Base-by-base conservation (phyloP, 202 grass and related monocot genomes). In the Carex sylvatica region DNA sequence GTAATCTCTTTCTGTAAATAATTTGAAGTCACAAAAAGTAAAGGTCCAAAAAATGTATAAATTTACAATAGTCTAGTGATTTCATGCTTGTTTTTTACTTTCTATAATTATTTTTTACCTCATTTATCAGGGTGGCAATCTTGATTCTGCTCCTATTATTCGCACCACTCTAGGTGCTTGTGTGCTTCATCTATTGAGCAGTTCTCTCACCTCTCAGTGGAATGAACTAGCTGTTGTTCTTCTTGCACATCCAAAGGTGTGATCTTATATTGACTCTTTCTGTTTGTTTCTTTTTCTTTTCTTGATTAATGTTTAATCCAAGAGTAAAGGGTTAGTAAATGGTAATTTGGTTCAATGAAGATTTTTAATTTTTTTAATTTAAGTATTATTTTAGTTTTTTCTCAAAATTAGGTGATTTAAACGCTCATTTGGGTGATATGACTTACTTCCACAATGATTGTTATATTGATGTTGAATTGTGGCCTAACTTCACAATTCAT, bases 161-260 rank as follows among this genome's bases (percentile, higher is more conserved):
- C 95, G 94, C 74, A 81, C 88, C 3, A 86, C 90, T 79, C 90
- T 98, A 53, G 90, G 94, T 73, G 87, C 95, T 65, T 87, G 82
- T 70, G 91, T 91, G 84, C 87, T 95, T 87, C 84, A 95, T 89
- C 86, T 98, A 60, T 88, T 98, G 83, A 90, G 92, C 77, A 90
- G 87, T 87, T 93, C 85, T 90, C 85, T 95, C 80, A 93, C 95
- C 85, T 90, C 91, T 24, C 90, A 95, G 40, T 95, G 92, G 87
- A 91, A 94, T 83, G 92, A 98, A 83, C 87, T 95, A 89, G 95
- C 94, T 82, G 90, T 93, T 93, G 88, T 95, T 91, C 91, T 98
- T 79, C 88, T 95, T 83, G 90, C 95, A 46, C 95, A 98, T 89
- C 92, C 95, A 52, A 95, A 98, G 92, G 95, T 40, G 36, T 40